Percentiles rank a stretch among this genome's conserved stretches.
phyloP scores from a whole-genome alignment of 2,329 filamentous ascomycete species.

The Dendrostoma leiphaemia region DNA sequence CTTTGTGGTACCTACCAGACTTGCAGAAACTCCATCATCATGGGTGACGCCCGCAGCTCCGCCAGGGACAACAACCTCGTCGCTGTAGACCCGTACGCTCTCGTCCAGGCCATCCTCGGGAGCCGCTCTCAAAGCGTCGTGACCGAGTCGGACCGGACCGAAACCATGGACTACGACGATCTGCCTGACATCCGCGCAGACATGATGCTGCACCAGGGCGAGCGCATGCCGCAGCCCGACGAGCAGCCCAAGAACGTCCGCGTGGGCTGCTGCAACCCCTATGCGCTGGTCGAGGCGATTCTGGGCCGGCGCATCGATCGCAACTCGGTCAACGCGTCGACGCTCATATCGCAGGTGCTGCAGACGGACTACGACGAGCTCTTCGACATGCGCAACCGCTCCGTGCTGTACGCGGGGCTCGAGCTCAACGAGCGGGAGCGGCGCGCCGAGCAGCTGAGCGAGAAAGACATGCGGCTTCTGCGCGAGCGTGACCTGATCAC shows the following conservation, averaged over 20 bases:
- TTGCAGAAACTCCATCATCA: conserved; percentile 1
- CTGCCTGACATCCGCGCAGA: conserved; percentile 24
- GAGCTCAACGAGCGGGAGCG: conserved; percentile 37
- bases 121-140: conserved; percentile 27
- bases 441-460: conserved; percentile 33
- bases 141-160: conserved; percentile 24
- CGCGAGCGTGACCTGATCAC: conserved; percentile 40
- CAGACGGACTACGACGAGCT: conserved; percentile 48
- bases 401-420: conserved; percentile 41
- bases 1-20: not conserved
- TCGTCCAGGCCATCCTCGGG: conserved; percentile 38
- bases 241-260: conserved; percentile 35
- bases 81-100: conserved; percentile 33
- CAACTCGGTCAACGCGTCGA: conserved; percentile 27
- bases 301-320: conserved; percentile 38
- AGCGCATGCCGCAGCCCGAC: conserved; percentile 27
- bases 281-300: conserved; percentile 42
- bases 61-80: conserved; percentile 19
- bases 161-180: conserved; percentile 34
- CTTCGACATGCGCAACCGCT: conserved; percentile 43
- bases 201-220: conserved; percentile 23
- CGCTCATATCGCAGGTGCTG: conserved; percentile 39
- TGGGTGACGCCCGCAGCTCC: conserved; percentile 18
- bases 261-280: conserved; percentile 42
- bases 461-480: conserved; percentile 40